Base-by-base conservation (phyloP, 345 rosid species). In the Aquilaria malaccensis region DNA sequence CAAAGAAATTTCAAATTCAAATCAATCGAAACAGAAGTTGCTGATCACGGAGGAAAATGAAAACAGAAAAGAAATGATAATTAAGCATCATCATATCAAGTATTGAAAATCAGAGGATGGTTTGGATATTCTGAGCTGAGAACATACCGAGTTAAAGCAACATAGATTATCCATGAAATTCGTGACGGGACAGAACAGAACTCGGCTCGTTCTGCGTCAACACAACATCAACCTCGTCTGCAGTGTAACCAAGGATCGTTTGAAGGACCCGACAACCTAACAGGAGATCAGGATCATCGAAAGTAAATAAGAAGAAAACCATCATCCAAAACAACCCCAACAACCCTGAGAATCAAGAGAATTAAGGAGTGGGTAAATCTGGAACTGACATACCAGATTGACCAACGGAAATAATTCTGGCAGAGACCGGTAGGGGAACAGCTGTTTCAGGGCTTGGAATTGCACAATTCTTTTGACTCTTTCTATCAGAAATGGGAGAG, bases 131-230 rank as follows among this genome's bases (percentile, higher is more conserved):
- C 57, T 75, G 60, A 79, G 22, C 80, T 67, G 76, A 62, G 79
- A 70, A 66, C 11, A 73, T 6, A 70, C 46, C 56, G 74, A 72
- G 63, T 62, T 63, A 74, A 79, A 79, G 78, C 83, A 79, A 66
- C 78, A 79, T 48, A 79, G 50, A 52, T 73, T 67, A 53, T 54
- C 80, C 80, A 79, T 75, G 59, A 33, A 70, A 70, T 67, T 72
- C 63, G 58, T 33, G 59, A 31, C 49, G 54, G 48, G 43, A 65
- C 55, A 57, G 37, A 53, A 15, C 49, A 58, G 37, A 52, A 41
- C 52, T 52, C 63, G 55, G 51, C 71, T 33, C 30, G 72, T 46
- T 50, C 64, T 53, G 58, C 56, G 59, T 13, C 48, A 61, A 70
- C 69, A 68, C 46, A 70, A 63, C 76, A 75, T 72, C 66, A 58